Conservation (phyloP, 306 rosid genomes). For the Inga laurina region DNA sequence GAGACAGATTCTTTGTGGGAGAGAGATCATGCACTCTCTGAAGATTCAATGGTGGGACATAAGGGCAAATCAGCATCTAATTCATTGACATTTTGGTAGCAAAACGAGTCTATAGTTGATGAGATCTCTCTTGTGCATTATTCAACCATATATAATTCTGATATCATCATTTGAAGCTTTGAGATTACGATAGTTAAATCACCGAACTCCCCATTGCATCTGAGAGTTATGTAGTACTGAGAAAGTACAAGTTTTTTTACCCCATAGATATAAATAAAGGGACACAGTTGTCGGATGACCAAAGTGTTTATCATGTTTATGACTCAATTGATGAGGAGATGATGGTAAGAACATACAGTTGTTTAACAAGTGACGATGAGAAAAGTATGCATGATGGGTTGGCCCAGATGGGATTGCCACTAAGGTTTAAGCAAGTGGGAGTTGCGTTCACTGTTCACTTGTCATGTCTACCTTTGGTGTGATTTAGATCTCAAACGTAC, state of each 20-base stretch:
- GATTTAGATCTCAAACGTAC: not conserved
- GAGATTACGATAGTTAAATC: not conserved
- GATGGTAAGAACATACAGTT: not conserved
- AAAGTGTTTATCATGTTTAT: not conserved
- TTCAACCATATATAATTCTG: not conserved
- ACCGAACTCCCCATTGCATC: not conserved
- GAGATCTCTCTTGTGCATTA: not conserved
- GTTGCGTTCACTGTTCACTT: not conserved
- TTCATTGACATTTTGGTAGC: not conserved
- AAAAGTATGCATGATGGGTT: not conserved
- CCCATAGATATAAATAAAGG: not conserved
- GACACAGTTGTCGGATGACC: not conserved
- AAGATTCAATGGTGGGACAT: conserved; percentile 6
- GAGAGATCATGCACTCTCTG: not conserved
- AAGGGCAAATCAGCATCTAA: not conserved
- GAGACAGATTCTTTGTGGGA: not conserved
- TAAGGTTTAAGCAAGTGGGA: not conserved
- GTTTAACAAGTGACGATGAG: not conserved
- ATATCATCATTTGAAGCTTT: not conserved
- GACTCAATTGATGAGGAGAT: not conserved
- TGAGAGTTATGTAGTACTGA: not conserved
- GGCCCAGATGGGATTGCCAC: conserved; percentile 8
- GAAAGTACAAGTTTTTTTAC: not conserved
- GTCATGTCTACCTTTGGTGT: not conserved
- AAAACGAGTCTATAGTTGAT: not conserved